Evolutionary conservation across 306 rosid species (phyloP), one percentile per base, ranked within the genome.

Genomic region (Dicorynia guianensis): DNA sequence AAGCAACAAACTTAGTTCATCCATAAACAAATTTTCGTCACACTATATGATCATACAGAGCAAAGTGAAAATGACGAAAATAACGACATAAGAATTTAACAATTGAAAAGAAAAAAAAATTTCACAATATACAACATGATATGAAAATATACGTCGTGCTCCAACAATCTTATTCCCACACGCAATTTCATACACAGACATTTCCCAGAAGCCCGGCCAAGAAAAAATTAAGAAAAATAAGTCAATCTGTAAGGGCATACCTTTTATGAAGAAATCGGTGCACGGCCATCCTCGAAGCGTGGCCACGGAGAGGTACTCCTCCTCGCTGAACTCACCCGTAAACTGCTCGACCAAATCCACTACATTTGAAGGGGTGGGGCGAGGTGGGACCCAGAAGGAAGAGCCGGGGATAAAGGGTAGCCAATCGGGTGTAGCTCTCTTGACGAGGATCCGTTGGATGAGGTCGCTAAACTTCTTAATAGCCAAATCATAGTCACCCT

Each of bases 331-430:
- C 9, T 70, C 81, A 38, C 80, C 65, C 8, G 83, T 67, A 74
- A 87, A 44, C 19, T 74, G 80, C 5, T 80, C 78, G 2, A 88
- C 73, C 69, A 91, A 74, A 18, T 84, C 75, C 11, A 71, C 46
- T 3, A 84, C 79, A 55, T 77, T 72, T 11, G 69, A 30, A 0
- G 85, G 75, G 6, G 61, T 11, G 2, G 65, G 86, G 0, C 87
- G 77, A 4, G 96, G 96, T 33, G 96, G 93, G 69, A 91, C 96
- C 96, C 96, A 91, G 76, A 91, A 91, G 0, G 96, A 91, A 7
- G 91, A 86, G 5, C 96, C 92, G 1, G 96, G 96, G 1, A 77
- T 81, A 50, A 91, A 88, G 52, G 96, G 96, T 7, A 91, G 83
- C 96, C 96, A 91, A 78, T 91, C 87, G 0, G 93, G 96, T 0